Conservation (phyloP, 208 protist species). For the Crithidia sp. region DNA sequence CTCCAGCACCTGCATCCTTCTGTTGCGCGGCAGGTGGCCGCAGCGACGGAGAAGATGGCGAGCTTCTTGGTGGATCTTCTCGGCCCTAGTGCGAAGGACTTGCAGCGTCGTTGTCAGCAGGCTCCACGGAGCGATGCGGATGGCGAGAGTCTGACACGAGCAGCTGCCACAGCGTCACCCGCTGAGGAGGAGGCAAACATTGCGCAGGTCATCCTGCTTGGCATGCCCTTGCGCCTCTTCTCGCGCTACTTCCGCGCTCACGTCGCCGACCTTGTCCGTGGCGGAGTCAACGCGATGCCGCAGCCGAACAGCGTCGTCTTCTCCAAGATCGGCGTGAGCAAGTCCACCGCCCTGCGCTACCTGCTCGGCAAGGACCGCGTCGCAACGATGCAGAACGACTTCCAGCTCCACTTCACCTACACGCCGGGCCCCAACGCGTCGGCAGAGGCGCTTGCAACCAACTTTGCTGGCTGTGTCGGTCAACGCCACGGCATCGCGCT, state of each 20-base stretch:
- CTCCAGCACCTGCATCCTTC: slow-evolving; percentile 16
- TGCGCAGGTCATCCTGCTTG: slow-evolving; percentile 85
- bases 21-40: slow-evolving; percentile 1
- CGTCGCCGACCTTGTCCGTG: slow-evolving; percentile 43
- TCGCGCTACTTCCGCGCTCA: slow-evolving; percentile 64
- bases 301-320: slow-evolving; percentile 92
- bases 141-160: background rate
- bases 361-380: slow-evolving; percentile 57
- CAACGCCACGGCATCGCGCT: slow-evolving; percentile 53
- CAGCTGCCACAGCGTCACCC: background rate
- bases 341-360: slow-evolving; percentile 84
- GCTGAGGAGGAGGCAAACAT: slow-evolving; percentile 32
- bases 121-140: background rate
- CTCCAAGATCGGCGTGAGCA: slow-evolving; percentile 86
- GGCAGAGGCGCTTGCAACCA: slow-evolving; percentile 3
- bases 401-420: slow-evolving; percentile 12
- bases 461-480: slow-evolving; percentile 47
- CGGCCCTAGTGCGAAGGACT: slow-evolving; percentile 8
- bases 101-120: slow-evolving; percentile 11
- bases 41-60: slow-evolving; percentile 14
- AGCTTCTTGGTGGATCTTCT: slow-evolving; percentile 33
- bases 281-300: slow-evolving; percentile 76
- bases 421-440: background rate
- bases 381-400: slow-evolving; percentile 22
- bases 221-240: slow-evolving; percentile 75